Base-by-base conservation (phyloP, 495 filamentous ascomycete genomes). In the Aspergillus ellipticus region DNA sequence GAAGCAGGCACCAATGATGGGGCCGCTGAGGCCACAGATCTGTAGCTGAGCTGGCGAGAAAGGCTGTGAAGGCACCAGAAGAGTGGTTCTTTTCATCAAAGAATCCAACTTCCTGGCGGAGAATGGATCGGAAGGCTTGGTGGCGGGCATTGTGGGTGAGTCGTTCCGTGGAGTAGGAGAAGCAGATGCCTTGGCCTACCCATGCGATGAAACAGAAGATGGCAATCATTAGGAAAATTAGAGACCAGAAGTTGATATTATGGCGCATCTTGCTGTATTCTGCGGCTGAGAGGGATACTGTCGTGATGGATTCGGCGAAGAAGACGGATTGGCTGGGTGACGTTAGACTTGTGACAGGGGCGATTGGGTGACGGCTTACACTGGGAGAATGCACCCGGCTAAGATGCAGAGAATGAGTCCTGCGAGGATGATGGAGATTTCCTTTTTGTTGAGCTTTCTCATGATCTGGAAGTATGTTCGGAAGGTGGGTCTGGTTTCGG, bases 201-300 rank as follows among this genome's bases (percentile, higher is more conserved):
- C 87, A 89, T 2, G 86, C 78, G 42, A 92, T 60, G 56, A 96
- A 82, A 58, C 87, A 82, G 16, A 86, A 78, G 41, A 95, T 60
- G 4, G 87, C 93, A 5, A 96, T 81, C 83, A 97, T 91, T 20
- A 97, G 79, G 66, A 94, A 98, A 90, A 97, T 96, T 49, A 85
- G 70, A 20, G 81, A 84, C 93, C 93, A 98, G 72, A 97, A 97
- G 60, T 94, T 84, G 42, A 83, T 82, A 24, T 89, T 83, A 3
- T 79, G 75, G 35, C 85, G 79, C 20, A 95, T 68, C 53, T 77
- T 66, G 35, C 31, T 74, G 54, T 73, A 81, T 58, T 75, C 20
- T 0, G 33, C 48, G 6, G 63, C 60, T 8, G 80, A 84, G 4
- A 76, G 69, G 0, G 85, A 82, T 4, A 92, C 69, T 0, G 87